These are phyloP conservation scores for thale cress (Arabidopsis thaliana) DNA, from an alignment of 345 rosid genomes.

Conservation along the genomic window TAIR10.1 NC_003074.8:18345501-18346000, in stretches of 20 bases:
- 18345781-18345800: constrained; percentile 6
- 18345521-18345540: constrained; percentile 29
- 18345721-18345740: constrained; percentile 24
- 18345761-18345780: constrained; percentile 33
- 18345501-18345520: constrained; percentile 34
- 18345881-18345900: not conserved
- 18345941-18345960: not conserved
- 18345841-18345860: not conserved
- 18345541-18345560: constrained; percentile 34
- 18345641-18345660: constrained; percentile 18
- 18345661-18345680: constrained; percentile 26
- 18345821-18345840: not conserved
- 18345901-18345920: constrained; percentile 5
- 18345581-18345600: constrained; percentile 32
- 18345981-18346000: constrained; percentile 4
- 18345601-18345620: constrained; percentile 34
- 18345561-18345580: constrained; percentile 26
- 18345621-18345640: constrained; percentile 19
- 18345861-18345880: not conserved
- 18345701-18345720: constrained; percentile 28
- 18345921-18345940: not conserved
- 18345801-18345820: not conserved
- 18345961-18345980: constrained; percentile 8
- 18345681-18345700: constrained; percentile 21
- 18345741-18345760: constrained; percentile 36